Base-by-base conservation (phyloP, 2,329 filamentous ascomycete genomes). In the Fusarium tjaetaba region DNA sequence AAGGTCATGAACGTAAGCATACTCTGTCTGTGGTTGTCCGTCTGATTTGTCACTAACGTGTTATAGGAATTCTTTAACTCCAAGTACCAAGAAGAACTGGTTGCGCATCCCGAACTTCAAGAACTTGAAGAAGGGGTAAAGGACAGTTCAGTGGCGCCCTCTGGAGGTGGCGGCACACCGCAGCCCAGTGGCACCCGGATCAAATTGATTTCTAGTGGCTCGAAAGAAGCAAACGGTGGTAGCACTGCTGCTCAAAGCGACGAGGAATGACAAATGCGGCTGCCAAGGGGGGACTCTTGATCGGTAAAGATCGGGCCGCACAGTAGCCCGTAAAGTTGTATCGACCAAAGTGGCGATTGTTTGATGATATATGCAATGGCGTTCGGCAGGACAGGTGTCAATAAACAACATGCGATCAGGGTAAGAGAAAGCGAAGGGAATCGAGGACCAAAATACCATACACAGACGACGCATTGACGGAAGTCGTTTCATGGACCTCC, bases 1-100 rank as follows among this genome's bases (percentile, higher is more conserved):
- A 95, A 95, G 82, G 87, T 93, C 61, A 98, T 99, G 83, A 94
- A 97, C 88, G 95, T 97, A 86, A 76, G 67, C 63, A 42, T 46
- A 28, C 39, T 38, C 22, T 42, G 20, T 22, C 18, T 15, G 45
- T 39, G 15, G 20, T 24, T 36, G 8, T 38, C 6, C 22, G n/a
- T 61, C 41, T 30, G n/a, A 32, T 34, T 24, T 11, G 30, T 26
- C 51, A 59, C 82, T 86, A 80, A 87, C 82, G 65, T 65, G 16
- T 24, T 7, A 11, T 51, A 91, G 90, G 85, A 88, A 80, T 90
- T 86, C 79, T 91, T 89, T 81, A 86, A 85, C 60, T 81, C 81
- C 28, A 86, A 86, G 74, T 85, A 88, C 49, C 85, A 88, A 70
- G 87, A 89, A 65, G 86, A 88, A 76, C 74, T 91, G 56, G 82